Percentiles rank a stretch among this genome's conserved stretches.
These are phyloP conservation scores for Aschersonia sp. DNA, from an alignment of 2,329 filamentous ascomycete species.

Conservation along the genomic window DNA sequence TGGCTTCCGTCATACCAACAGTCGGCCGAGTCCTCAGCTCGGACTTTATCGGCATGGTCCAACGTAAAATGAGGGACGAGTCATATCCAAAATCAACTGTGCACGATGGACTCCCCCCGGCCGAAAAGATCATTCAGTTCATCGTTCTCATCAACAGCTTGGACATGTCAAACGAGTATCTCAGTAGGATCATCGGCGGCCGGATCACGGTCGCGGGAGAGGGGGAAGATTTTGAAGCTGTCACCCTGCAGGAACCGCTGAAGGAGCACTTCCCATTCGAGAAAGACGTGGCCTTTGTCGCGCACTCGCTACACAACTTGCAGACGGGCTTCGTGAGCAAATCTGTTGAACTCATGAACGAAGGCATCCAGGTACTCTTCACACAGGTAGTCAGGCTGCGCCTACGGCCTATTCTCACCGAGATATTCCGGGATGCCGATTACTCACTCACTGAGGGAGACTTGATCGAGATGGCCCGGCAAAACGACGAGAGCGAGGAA, in stretches of 20 bases:
- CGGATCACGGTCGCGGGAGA: conserved; percentile 35
- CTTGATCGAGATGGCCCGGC: conserved; percentile 37
- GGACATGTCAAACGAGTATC: conserved; percentile 82
- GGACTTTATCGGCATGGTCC: conserved; percentile 94
- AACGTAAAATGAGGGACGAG: conserved; percentile 95
- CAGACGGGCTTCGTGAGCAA: conserved; percentile 62
- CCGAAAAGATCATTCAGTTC: conserved; percentile 79
- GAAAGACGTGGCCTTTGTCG: conserved; percentile 57
- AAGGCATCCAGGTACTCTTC: conserved; percentile 76
- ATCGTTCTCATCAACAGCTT: conserved; percentile 92
- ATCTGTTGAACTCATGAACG: conserved; percentile 65
- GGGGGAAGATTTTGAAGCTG: conserved; percentile 16
- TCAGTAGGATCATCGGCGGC: conserved; percentile 67
- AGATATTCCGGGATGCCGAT: conserved; percentile 84
- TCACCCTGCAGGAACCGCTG: conserved; percentile 29
- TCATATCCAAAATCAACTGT: conserved; percentile 71
- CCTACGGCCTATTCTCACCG: conserved; percentile 68
- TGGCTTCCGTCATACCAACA: conserved; percentile 64
- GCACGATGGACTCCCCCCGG: conserved; percentile 70
- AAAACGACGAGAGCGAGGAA: conserved; percentile 38
- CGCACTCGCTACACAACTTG: conserved; percentile 52
- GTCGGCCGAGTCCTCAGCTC: conserved; percentile 67
- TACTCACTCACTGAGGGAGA: conserved; percentile 59
- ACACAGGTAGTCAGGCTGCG: conserved; percentile 76
- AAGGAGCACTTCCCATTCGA: conserved; percentile 66